Base-by-base conservation (phyloP, 1,139 yeast genomes). In the Hansenula lynferdii region DNA sequence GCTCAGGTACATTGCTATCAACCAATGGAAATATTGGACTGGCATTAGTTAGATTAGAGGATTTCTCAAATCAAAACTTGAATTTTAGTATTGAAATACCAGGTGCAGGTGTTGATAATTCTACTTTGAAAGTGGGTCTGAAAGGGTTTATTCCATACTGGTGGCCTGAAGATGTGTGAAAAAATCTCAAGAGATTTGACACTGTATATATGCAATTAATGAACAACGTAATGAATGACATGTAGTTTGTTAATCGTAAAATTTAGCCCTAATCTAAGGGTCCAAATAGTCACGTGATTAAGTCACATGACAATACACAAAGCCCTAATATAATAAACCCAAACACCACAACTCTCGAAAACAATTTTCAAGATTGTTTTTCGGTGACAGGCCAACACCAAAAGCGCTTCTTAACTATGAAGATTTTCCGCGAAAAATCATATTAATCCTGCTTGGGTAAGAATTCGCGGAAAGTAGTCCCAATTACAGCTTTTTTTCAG, bases 21-120 rank as follows among this genome's bases (percentile, higher is more conserved):
- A 59, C 72, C 1, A 58, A 72, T 21, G 85, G 80, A 8, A 76
- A 80, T 43, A 57, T 76, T 25, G 96, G 96, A 0, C 69, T 87
- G 24, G 84, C 85, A 8, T 62, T 80, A 42, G 70, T 65, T 14
- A 53, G 67, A 42, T 43, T 62, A n/a, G 67, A 62, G 33, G 62
- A 64, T 48, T 65, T 72, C 43, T 65, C 65, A 29, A 57, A 60
- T 21, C 60, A 61, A 3, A 51, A 51, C 6, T 51, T 57, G 9
- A 42, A 47, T 34, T 65, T 63, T 41, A 56, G 51, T 35, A 42
- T 65, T 20, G 58, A 57, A 35, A 31, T 56, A 2, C 57, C 61
- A 7, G 50, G 53, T 2, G 42, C 44, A 6, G 53, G 53, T 2
- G 40, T 44, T 16, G 44, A 40, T 20, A 42, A 44, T 15, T 36